These are phyloP conservation scores for Oryza longistaminata DNA, from an alignment of 176 grass and related monocot genomes.

Conservation along the genomic window DNA sequence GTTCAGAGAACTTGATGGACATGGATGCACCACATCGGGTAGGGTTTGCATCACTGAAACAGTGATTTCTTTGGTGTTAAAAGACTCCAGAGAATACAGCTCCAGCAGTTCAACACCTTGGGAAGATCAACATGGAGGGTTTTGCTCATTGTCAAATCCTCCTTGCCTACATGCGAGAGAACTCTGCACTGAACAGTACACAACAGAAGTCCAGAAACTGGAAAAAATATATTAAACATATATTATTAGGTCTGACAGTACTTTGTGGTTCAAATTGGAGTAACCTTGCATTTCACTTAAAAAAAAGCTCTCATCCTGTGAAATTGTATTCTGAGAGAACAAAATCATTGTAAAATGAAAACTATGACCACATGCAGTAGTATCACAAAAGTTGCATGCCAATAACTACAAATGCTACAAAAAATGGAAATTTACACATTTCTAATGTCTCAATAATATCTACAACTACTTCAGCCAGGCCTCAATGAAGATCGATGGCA, in stretches of 20 bases:
- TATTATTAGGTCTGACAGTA: no score
- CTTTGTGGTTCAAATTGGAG: background rate
- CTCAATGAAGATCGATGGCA: background rate
- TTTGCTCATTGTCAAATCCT: constrained; percentile 33
- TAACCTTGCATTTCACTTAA: background rate
- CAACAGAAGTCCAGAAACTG: background rate
- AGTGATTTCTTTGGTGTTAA: constrained; percentile 16
- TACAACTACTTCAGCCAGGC: constrained; percentile 15
- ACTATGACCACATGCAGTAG: background rate
- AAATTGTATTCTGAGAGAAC: background rate
- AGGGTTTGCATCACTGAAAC: background rate
- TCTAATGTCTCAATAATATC: background rate
- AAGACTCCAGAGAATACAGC: background rate
- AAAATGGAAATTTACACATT: constrained; percentile 38
- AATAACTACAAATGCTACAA: constrained; percentile 15
- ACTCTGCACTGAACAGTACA: constrained; percentile 1
- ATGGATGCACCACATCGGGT: no score
- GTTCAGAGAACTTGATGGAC: no score
- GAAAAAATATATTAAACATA: background rate
- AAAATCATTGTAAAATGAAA: background rate
- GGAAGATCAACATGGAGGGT: constrained; percentile 1
- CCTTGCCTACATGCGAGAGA: constrained; percentile 22
- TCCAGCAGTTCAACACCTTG: constrained; percentile 22
- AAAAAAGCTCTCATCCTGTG: background rate
- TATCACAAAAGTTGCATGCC: background rate